Conservation (phyloP, 164 flowering plant genomes). For the Litsea cubeba region DNA sequence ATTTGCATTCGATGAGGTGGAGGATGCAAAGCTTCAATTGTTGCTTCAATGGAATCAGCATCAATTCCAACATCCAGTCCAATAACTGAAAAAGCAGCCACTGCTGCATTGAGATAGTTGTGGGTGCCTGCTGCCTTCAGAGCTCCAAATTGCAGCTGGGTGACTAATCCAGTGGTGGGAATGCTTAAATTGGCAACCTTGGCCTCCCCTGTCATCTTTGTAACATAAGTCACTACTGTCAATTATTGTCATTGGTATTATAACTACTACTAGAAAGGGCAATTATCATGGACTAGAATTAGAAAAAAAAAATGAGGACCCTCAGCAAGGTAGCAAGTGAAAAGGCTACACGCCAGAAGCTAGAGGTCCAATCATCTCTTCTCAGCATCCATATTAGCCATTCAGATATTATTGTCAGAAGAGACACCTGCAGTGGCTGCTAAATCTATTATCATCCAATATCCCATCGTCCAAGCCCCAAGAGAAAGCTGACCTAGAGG, state of each 20-base stretch:
- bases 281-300: too few species aligned
- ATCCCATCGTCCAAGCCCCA: too few species aligned
- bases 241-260: not conserved
- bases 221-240: conserved; percentile 9
- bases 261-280: too few species aligned
- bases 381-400: too few species aligned
- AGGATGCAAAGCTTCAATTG: conserved; percentile 19
- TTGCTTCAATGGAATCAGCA: conserved; percentile 26
- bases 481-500: too few species aligned
- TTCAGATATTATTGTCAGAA: too few species aligned
- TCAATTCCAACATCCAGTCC: conserved; percentile 33
- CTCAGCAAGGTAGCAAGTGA: too few species aligned
- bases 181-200: conserved; percentile 28
- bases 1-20: conserved; percentile 45
- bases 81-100: conserved; percentile 37
- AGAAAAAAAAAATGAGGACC: too few species aligned
- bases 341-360: too few species aligned
- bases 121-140: conserved; percentile 33
- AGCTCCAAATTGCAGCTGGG: conserved; percentile 24
- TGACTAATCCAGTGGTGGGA: conserved; percentile 27
- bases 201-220: conserved; percentile 29
- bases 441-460: too few species aligned
- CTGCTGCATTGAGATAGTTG: conserved; percentile 41
- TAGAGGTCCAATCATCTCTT: too few species aligned
- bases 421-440: too few species aligned